Percentiles rank a stretch among this genome's conserved stretches.
Conservation (phyloP, 2,329 filamentous ascomycete species). For the Exophiala spinifera region DNA sequence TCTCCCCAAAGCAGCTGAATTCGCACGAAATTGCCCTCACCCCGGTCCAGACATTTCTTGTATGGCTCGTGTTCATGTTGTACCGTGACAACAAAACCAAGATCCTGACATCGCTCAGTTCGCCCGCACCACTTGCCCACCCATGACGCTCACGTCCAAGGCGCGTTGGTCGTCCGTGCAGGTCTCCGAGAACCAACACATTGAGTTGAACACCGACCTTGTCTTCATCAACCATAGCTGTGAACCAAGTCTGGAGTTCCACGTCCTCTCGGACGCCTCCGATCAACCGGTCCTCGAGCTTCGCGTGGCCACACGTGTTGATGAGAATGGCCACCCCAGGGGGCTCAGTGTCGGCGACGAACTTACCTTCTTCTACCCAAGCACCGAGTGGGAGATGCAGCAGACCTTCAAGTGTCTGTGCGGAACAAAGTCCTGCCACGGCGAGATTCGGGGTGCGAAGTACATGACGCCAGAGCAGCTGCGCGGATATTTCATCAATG, state of each 20-base stretch:
- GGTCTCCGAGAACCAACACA: constrained; percentile 47
- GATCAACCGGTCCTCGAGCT: constrained; percentile 41
- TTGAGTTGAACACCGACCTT: constrained; percentile 56
- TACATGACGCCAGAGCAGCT: constrained; percentile 35
- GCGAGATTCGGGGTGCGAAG: constrained; percentile 41
- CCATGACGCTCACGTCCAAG: constrained; percentile 14
- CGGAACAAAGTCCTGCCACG: constrained; percentile 39
- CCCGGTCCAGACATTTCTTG: no score
- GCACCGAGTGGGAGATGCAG: constrained; percentile 50
- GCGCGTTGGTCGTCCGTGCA: constrained; percentile 42
- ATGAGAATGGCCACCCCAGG: constrained; percentile 13
- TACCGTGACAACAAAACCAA: no score
- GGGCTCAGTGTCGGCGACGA: constrained; percentile 41
- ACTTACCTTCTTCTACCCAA: constrained; percentile 50
- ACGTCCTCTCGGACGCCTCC: constrained; percentile 39
- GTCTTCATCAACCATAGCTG: constrained; percentile 59
- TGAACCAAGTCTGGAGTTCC: constrained; percentile 52
- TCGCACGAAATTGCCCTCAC: no score
- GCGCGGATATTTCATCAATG: constrained; percentile 43
- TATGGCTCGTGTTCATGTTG: no score
- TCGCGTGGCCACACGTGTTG: constrained; percentile 21
- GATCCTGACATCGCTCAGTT: neutral
- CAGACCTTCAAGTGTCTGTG: constrained; percentile 47
- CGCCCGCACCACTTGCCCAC: constrained; percentile 15
- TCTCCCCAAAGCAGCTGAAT: no score